Evolutionary conservation across 306 rosid species (phyloP), one percentile per base, ranked within the genome.

Genomic region (Benincasa hispida): DNA sequence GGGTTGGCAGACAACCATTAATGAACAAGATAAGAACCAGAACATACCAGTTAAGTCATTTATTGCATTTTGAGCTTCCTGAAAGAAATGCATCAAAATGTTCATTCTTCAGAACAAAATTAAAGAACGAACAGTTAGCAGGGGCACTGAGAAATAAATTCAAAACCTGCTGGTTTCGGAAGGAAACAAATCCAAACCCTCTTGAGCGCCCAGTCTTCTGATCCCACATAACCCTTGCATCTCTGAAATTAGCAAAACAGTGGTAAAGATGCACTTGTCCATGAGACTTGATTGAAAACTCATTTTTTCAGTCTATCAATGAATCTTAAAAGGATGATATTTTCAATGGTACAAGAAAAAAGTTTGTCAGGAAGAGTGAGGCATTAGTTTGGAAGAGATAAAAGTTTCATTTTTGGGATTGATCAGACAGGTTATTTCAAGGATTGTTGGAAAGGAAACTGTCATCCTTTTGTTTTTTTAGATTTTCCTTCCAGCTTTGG

Each of bases 161-260:
- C 81, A 30, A 6, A 76, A 91, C 98, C 97, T 91, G 97, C 62
- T 93, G 97, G 82, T 61, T 91, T 47, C 97, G 88, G 85, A 93
- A 93, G 75, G 98, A 93, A 81, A 93, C 97, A 85, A 93, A 93
- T 50, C 98, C 98, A 89, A 93, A 93, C 72, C 98, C 98, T 87
- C 98, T 89, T 37, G 98, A 93, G 10, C 97, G 90, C 76, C 98
- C 98, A 42, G 98, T 91, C 82, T 93, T 93, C 80, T 91, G 98
- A 85, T 93, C 98, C 98, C 98, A 93, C 98, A 93, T 93, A 78
- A 93, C 98, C 85, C 97, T 89, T 76, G 98, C 98, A 87, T 93
- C 98, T 60, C 98, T 93, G 84, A 78, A 68, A 82, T 67, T 75
- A 87, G 76, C 32, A 79, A 78, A 81, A 51, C 1, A 2, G 77